Percentiles rank a stretch among this genome's conserved stretches.
Conservation (phyloP, 2,329 filamentous ascomycete genomes). For the Phaeosphaeriaceae sp. region DNA sequence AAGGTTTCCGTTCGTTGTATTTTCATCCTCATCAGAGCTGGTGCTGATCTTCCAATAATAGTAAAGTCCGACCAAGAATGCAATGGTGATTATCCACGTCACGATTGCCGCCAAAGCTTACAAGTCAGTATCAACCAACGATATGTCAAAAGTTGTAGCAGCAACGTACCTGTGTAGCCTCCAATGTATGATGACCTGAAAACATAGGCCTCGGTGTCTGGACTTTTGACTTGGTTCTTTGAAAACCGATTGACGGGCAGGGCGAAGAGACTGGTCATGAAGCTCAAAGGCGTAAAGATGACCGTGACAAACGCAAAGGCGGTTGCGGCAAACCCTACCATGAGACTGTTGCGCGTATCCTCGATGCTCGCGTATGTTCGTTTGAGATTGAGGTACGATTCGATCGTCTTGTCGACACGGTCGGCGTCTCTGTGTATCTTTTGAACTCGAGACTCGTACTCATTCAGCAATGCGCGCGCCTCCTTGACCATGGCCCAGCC, state of each 20-base stretch:
- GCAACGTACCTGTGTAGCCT: not conserved
- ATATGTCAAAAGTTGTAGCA: not conserved
- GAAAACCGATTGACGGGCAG: not conserved
- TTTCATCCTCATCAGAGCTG: not conserved
- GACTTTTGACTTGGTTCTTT: too few relatives aligned
- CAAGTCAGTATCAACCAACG: not conserved
- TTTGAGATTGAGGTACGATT: not conserved
- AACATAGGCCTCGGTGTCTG: not conserved
- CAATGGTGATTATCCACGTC: not conserved
- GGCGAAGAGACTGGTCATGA: not conserved
- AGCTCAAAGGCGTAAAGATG: conserved; percentile 1
- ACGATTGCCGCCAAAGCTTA: not conserved
- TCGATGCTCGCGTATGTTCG: not conserved
- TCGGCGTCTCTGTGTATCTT: conserved; percentile 1
- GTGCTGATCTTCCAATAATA: not conserved
- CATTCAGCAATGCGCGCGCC: not conserved
- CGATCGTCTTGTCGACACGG: not conserved
- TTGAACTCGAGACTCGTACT: not conserved
- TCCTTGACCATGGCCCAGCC: not conserved
- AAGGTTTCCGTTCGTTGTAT: not conserved
- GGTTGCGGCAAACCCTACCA: not conserved
- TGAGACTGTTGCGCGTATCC: not conserved
- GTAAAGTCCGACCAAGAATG: not conserved
- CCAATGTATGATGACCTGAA: not conserved
- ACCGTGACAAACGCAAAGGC: not conserved